A percentile compares a stretch with the other conserved stretches of the same genome.
Conservation (phyloP, 2,329 filamentous ascomycete species). For the Colletotrichum orbiculare region DNA sequence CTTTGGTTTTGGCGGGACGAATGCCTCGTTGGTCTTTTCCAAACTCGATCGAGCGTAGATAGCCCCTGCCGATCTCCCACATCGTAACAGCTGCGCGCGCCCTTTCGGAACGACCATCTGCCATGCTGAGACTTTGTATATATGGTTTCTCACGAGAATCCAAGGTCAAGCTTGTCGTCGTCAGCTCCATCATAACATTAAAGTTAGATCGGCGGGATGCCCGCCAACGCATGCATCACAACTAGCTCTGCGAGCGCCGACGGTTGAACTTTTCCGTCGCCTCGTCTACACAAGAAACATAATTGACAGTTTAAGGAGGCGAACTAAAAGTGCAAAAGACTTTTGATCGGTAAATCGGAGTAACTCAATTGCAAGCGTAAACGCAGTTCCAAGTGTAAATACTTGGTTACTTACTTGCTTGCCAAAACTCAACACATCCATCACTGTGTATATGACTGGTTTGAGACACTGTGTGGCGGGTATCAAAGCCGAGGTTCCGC, state of each 20-base stretch:
- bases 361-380: too few relatives aligned
- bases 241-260: too few relatives aligned
- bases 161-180: conserved; percentile 7
- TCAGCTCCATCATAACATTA: background rate
- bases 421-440: too few relatives aligned
- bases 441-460: too few relatives aligned
- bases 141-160: background rate
- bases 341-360: too few relatives aligned
- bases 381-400: too few relatives aligned
- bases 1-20: conserved; percentile 97
- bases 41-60: conserved; percentile 23
- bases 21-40: conserved; percentile 86
- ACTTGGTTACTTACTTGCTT: too few relatives aligned
- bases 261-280: too few relatives aligned
- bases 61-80: background rate
- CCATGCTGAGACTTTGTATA: conserved; percentile 2
- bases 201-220: background rate
- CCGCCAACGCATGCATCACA: too few relatives aligned
- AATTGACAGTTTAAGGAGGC: too few relatives aligned
- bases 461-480: background rate
- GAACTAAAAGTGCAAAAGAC: too few relatives aligned
- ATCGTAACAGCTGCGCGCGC: background rate
- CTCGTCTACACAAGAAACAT: too few relatives aligned
- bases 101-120: background rate
- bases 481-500: conserved; percentile 32